Evolutionary conservation across 1,284 basidiomycete genomes (phyloP).

Genomic region (Mycena citricolor): DNA sequence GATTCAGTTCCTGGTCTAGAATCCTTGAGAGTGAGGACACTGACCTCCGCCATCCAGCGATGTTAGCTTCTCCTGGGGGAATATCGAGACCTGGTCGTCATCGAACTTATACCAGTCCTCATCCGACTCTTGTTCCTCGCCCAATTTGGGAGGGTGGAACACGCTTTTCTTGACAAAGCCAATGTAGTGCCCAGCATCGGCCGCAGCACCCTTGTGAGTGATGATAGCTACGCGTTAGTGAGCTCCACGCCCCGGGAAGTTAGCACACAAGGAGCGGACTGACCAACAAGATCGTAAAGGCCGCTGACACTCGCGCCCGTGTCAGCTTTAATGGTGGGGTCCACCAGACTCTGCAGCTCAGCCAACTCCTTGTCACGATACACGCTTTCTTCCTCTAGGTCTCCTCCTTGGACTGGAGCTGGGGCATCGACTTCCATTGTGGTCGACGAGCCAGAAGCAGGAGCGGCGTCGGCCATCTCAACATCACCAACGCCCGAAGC

Average conservation of each 20-base stretch:
- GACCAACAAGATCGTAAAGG: slow-evolving; percentile 84
- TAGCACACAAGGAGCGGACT: slow-evolving; percentile 29
- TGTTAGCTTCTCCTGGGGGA: slow-evolving; percentile 79
- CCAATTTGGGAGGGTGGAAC: slow-evolving; percentile 44
- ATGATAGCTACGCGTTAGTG: slow-evolving; percentile 86
- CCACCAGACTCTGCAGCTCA: slow-evolving; percentile 65
- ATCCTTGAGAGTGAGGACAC: slow-evolving; percentile 23
- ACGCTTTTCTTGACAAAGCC: slow-evolving; percentile 82
- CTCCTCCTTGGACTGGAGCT: too few species aligned
- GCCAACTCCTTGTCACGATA: slow-evolving; percentile 61
- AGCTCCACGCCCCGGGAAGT: not conserved
- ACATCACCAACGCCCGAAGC: slow-evolving; percentile 38
- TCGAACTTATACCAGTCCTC: slow-evolving; percentile 90
- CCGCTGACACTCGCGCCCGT: slow-evolving; percentile 73
- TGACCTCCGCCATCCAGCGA: slow-evolving; percentile 85
- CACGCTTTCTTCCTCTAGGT: slow-evolving; percentile 58
- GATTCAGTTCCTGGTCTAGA: slow-evolving; percentile 3
- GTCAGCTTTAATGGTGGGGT: slow-evolving; percentile 65
- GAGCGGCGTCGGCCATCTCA: slow-evolving; percentile 40
- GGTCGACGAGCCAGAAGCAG: slow-evolving; percentile 28
- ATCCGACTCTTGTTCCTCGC: slow-evolving; percentile 46
- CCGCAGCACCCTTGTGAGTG: slow-evolving; percentile 94
- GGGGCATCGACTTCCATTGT: too few species aligned
- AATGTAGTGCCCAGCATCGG: slow-evolving; percentile 94
- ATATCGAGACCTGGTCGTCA: slow-evolving; percentile 87